Percentiles rank a stretch among this genome's conserved stretches.
Evolutionary conservation across 1,284 basidiomycete species (phyloP).

Genomic region (Malassezia furfur): DNA sequence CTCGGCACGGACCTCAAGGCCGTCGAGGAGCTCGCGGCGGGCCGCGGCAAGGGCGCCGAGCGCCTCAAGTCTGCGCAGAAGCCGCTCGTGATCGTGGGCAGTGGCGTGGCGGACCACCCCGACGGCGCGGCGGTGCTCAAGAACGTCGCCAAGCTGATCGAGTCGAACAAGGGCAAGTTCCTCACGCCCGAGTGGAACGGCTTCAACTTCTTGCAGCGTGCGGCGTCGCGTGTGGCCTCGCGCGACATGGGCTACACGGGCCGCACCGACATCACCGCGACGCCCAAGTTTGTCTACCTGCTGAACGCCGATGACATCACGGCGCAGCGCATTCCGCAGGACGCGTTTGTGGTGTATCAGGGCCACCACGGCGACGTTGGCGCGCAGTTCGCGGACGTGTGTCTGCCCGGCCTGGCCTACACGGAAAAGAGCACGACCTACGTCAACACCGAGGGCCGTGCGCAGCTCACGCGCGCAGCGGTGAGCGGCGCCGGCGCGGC

Average conservation of each 20-base stretch:
- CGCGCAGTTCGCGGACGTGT: conserved; percentile 91
- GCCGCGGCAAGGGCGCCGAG: conserved; percentile 67
- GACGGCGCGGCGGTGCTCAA: conserved; percentile 75
- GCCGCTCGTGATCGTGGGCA: conserved; percentile 87
- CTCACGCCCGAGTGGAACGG: conserved; percentile 90
- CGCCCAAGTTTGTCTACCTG: conserved; percentile 90
- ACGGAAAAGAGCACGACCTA: conserved; percentile 91
- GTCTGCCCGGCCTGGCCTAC: conserved; percentile 84
- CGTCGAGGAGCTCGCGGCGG: conserved; percentile 64
- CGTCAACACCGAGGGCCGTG: conserved; percentile 93
- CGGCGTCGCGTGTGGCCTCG: conserved; percentile 83
- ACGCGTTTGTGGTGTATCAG: conserved; percentile 97
- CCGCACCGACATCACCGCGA: conserved; percentile 58
- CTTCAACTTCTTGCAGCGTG: conserved; percentile 80
- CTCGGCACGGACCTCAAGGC: conserved; percentile 72
- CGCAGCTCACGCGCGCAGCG: conserved; percentile 81
- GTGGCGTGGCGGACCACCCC: conserved; percentile 72
- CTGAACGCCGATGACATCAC: conserved; percentile 92
- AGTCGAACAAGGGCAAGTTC: conserved; percentile 57
- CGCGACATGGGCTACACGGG: conserved; percentile 90
- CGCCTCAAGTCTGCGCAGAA: conserved; percentile 84
- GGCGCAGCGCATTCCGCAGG: conserved; percentile 76
- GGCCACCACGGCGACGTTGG: conserved; percentile 97
- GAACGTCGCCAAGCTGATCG: conserved; percentile 68
- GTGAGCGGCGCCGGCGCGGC: conserved; percentile 90